These are phyloP conservation scores for Apophysomyces elegans DNA, from an alignment of 371 early-diverging fungal species.

Conservation along the genomic window DNA sequence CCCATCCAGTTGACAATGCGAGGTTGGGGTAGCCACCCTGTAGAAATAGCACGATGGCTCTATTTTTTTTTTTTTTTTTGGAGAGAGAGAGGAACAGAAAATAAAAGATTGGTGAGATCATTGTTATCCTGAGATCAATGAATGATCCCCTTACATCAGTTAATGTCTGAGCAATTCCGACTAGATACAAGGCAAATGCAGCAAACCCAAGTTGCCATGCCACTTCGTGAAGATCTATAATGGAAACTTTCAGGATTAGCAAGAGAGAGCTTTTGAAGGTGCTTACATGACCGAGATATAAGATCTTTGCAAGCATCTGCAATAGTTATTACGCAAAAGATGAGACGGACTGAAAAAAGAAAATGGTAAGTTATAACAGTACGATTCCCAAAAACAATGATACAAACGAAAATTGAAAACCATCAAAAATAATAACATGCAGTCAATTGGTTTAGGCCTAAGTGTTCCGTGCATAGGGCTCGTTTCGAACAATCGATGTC, in stretches of 20 bases:
- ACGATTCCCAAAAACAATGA: background rate
- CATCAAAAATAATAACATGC: constrained; percentile 22
- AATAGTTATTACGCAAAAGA: constrained; percentile 2
- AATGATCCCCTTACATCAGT: constrained; percentile 19
- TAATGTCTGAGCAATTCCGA: constrained; percentile 40
- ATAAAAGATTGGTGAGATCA: background rate
- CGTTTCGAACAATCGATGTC: constrained; percentile 26
- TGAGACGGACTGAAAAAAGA: background rate
- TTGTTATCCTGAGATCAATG: too few relatives aligned
- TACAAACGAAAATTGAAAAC: constrained; percentile 28
- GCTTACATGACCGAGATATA: constrained; percentile 30
- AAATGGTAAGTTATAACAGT: background rate
- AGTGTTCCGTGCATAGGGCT: constrained; percentile 21
- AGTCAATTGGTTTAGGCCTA: constrained; percentile 32
- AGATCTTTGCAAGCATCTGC: constrained; percentile 18
- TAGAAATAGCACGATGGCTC: constrained; percentile 48
- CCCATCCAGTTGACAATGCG: constrained; percentile 41
- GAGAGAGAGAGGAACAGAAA: too few relatives aligned
- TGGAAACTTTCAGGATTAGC: background rate
- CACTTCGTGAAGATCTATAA: constrained; percentile 20
- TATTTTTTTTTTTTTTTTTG: constrained; percentile 14
- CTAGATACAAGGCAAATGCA: constrained; percentile 30
- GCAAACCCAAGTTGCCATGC: constrained; percentile 38
- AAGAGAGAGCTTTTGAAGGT: background rate
- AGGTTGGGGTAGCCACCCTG: constrained; percentile 53